Percentiles rank a stretch among this genome's conserved stretches.
Conservation (phyloP, 1,139 yeast species). For the Lodderomyces beijingensis region DNA sequence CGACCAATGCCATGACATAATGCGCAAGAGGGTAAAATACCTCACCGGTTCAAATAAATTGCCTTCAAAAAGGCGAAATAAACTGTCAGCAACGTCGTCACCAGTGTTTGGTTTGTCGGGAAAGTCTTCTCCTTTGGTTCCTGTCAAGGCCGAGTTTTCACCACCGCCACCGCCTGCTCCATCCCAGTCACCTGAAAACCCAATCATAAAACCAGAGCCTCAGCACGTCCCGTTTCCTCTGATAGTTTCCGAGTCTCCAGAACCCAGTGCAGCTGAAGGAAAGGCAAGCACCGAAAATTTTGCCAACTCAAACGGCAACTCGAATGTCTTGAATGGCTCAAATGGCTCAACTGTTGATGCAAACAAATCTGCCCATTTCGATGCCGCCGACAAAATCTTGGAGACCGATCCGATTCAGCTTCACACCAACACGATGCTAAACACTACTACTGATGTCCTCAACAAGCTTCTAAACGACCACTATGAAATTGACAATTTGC, state of each 20-base stretch:
- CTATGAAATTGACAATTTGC: conserved; percentile 8
- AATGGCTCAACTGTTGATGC: too few species aligned
- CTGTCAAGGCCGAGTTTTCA: too few species aligned
- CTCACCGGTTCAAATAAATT: conserved; percentile 15
- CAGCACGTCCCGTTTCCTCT: neutral
- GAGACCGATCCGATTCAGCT: conserved; percentile 6
- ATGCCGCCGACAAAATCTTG: conserved; percentile 1
- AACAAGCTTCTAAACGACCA: conserved; percentile 20
- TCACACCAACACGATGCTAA: conserved; percentile 21
- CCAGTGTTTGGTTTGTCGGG: neutral
- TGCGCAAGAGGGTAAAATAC: conserved; percentile 52
- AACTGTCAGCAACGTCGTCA: neutral
- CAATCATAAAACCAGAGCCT: neutral
- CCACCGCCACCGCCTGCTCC: too few species aligned
- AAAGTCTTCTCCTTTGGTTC: too few species aligned
- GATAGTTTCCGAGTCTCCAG: neutral
- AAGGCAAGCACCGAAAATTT: too few species aligned
- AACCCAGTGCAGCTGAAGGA: conserved; percentile 6
- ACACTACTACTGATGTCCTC: conserved; percentile 40
- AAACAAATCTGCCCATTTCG: conserved; percentile 1
- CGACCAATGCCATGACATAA: conserved; percentile 54
- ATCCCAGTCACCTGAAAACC: neutral
- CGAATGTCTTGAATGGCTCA: neutral
- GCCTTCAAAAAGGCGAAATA: neutral
- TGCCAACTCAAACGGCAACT: conserved; percentile 46